Evolutionary conservation across 1,139 yeast genomes (phyloP), one percentile per base, ranked within the genome.

Genomic region (Barnettozyma hawaiiensis): DNA sequence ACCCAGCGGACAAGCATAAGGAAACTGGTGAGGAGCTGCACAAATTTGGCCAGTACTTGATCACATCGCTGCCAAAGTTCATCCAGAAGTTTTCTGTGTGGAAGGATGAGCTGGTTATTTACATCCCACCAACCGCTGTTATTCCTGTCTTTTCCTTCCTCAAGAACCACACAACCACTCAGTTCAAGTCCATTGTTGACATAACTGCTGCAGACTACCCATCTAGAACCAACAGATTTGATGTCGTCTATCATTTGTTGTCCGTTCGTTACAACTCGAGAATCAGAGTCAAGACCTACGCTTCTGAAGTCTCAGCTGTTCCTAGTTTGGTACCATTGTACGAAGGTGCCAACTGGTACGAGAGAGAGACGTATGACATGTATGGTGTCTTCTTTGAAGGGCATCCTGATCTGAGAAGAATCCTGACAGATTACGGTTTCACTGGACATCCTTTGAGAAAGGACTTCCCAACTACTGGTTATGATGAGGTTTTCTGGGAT

Each of bases 391-490:
- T 85, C 66, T 86, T 86, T 59, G 92, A 83, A 63, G 85, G 83
- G 48, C 96, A 86, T 64, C 95, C 95, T 10, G 96, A 86, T 65
- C 72, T 86, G 61, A 81, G 96, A 69, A 76, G 96, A 68, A 85
- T 86, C 62, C 75, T 86, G 80, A 86, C 96, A 42, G 96, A 86
- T 67, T 86, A 86, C 64, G 96, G 96, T 28, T 86, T 86, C 58
- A 95, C 85, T 65, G 96, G 96, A 43, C 94, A 86, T 62, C 96
- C 96, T 14, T 74, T 86, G 62, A 78, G 95, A 66, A 86, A 86
- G 66, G 96, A 86, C 65, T 86, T 86, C 84, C 96, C 96, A 55
- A 79, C 92, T 38, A 84, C 95, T 38, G 95, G 95, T 48, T 86
- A 84, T 67, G 85, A 94, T 41, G 95, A 86, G 68, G 87, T 86